A percentile compares a stretch with the other conserved stretches of the same genome.
Evolutionary conservation across 805 yeast genomes (phyloP).

Genomic region (Suhomyces kilbournensis): DNA sequence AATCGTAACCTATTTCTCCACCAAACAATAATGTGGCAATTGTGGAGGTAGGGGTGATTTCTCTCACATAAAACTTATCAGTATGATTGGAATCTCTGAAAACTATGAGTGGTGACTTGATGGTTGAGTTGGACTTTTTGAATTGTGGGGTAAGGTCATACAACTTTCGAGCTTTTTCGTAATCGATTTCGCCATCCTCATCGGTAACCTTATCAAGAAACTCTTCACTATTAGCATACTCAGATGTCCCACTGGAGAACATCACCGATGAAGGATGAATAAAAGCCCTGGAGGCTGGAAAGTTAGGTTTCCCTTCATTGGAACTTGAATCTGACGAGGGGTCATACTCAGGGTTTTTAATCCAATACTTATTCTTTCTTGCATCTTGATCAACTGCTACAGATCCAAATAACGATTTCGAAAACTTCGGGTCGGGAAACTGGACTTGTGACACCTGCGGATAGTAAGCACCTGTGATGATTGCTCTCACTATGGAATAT

Average conservation of each 20-base stretch:
- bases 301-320: slow-evolving; percentile 9
- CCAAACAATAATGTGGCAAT: slow-evolving; percentile 79
- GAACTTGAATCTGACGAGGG: slow-evolving; percentile 9
- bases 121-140: slow-evolving; percentile 25
- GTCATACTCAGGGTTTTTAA: slow-evolving; percentile 55
- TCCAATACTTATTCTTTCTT: slow-evolving; percentile 66
- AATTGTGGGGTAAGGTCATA: slow-evolving; percentile 43
- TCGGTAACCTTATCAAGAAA: slow-evolving; percentile 17
- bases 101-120: slow-evolving; percentile 59
- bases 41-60: slow-evolving; percentile 75
- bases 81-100: slow-evolving; percentile 62
- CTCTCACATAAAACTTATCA: slow-evolving; percentile 65
- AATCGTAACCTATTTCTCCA: slow-evolving; percentile 62
- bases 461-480: slow-evolving; percentile 76
- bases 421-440: slow-evolving; percentile 75
- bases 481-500: slow-evolving; percentile 53
- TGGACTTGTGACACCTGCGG: slow-evolving; percentile 83
- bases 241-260: slow-evolving; percentile 44
- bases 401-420: slow-evolving; percentile 71
- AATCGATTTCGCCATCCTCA: slow-evolving; percentile 43
- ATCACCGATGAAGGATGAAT: slow-evolving; percentile 83
- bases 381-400: slow-evolving; percentile 86
- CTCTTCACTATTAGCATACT: slow-evolving; percentile 10
- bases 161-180: slow-evolving; percentile 24
- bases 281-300: slow-evolving; percentile 71